Conservation (phyloP, 1,284 basidiomycete genomes). For the Phaffia rhodozyma region DNA sequence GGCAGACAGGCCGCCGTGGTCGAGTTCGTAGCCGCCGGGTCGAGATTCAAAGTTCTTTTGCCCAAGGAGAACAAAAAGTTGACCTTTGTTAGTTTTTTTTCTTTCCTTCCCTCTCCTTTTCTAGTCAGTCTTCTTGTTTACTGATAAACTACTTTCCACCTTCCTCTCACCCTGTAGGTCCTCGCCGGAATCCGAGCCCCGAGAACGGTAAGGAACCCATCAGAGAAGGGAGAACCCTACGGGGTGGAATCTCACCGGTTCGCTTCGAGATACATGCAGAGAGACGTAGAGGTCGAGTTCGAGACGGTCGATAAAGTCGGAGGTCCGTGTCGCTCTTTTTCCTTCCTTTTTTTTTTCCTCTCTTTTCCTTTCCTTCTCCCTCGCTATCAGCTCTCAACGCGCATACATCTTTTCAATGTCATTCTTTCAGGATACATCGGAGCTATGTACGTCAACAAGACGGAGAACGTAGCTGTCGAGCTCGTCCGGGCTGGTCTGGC, state of each 20-base stretch:
- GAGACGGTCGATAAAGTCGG: constrained; percentile 15
- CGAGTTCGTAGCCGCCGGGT: constrained; percentile 86
- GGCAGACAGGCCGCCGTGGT: constrained; percentile 75
- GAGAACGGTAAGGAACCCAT: constrained; percentile 61
- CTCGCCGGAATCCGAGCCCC: too few relatives aligned
- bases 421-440: constrained; percentile 98
- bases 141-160: not conserved
- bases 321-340: too few relatives aligned
- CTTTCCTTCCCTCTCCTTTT: not conserved
- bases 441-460: constrained; percentile 64
- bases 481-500: constrained; percentile 74
- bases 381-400: too few relatives aligned
- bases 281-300: constrained; percentile 76
- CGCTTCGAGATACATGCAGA: constrained; percentile 73
- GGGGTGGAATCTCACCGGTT: constrained; percentile 75
- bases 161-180: constrained; percentile 8
- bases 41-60: constrained; percentile 82
- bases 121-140: constrained; percentile 39
- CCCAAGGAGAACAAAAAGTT: constrained; percentile 86
- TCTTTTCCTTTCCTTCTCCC: too few relatives aligned
- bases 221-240: constrained; percentile 81
- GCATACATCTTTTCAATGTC: too few relatives aligned
- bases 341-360: too few relatives aligned
- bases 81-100: constrained; percentile 62
- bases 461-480: constrained; percentile 69